Base-by-base conservation (phyloP, 2,329 filamentous ascomycete genomes). In the Lasiodiplodia hormozganensis region DNA sequence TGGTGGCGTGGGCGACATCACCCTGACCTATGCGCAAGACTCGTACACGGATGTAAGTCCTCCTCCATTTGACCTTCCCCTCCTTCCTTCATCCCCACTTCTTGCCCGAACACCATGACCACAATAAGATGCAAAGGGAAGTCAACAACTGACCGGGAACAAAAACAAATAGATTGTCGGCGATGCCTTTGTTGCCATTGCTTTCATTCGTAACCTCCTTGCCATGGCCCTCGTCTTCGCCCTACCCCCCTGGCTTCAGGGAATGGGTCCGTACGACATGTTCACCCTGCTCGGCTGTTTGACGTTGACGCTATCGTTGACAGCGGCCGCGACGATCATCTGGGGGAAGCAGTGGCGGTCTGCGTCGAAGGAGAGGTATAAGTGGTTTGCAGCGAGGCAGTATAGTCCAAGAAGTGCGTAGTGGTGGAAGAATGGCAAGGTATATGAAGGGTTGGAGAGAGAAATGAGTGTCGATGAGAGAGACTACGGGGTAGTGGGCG, bases 141-240 rank as follows among this genome's bases (percentile, higher is more conserved):
- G 10, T 34, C 31, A 10, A 8, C 31, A 34, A 34, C 31, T 34
- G 31, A 34, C 31, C 7, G 31, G 31, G 8, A 10, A 10, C 60
- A 16, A 23, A 68, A 73, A 57, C 52, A 11, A 2, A 6, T 25
- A 85, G 77, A 82, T 86, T 47, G 77, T 85, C 51, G 83, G 80
- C 5, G 83, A 85, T 68, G 79, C 82, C 0, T 73, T 86, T 6
- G 82, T 84, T 3, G 80, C 75, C 0, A 75, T 86, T 1, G 81
- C 82, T 0, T 81, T 85, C 67, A 72, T 82, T 12, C 80, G 84
- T 0, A 85, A 85, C 62, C 67, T 76, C 2, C 77, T 85, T 53
- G 76, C 77, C 21, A 83, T 81, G 2, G 76, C 79, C 18, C 80
- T 85, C 53, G 78, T 85, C n/a, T 85, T 85, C 70, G 80, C 79